Evolutionary conservation across 352 stramenopile species (phyloP).

Genomic region (Porosira glacialis): DNA sequence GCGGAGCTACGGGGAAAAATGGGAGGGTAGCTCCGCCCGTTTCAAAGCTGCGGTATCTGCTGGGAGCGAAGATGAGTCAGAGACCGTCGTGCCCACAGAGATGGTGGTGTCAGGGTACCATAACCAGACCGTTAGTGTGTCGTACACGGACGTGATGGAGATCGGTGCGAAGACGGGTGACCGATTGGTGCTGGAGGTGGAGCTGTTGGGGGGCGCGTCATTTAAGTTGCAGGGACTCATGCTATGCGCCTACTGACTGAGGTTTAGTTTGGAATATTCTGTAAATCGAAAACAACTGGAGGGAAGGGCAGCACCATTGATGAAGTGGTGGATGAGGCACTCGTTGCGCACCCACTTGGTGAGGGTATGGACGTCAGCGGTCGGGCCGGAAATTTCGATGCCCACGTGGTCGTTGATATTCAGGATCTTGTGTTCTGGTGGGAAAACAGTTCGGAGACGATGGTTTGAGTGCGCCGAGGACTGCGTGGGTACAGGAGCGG

Average conservation of each 20-base stretch:
- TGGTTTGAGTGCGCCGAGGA: conserved; percentile 82
- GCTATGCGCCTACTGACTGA: no score
- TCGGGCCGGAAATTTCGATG: conserved; percentile 96
- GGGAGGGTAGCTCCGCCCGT: conserved; percentile 17
- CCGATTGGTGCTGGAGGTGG: conserved; percentile 19
- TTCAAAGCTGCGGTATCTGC: conserved; percentile 4
- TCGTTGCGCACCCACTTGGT: conserved; percentile 92
- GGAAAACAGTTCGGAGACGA: conserved; percentile 88
- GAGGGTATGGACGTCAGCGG: conserved; percentile 93
- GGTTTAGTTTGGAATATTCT: no score
- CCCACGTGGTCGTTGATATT: conserved; percentile 98
- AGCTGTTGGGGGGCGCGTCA: conserved; percentile 33
- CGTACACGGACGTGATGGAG: not conserved
- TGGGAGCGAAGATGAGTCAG: not conserved
- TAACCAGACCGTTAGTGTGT: not conserved
- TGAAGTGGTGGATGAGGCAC: conserved; percentile 99
- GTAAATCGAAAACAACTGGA: conserved; percentile 90
- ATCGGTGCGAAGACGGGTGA: conserved; percentile 4
- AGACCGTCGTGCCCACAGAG: not conserved
- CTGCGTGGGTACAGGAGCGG: conserved; percentile 88
- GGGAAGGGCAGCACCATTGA: conserved; percentile 94
- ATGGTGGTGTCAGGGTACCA: conserved; percentile 1
- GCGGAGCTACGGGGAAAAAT: conserved; percentile 31
- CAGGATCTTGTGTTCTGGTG: conserved; percentile 98
- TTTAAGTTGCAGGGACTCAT: conserved; percentile 68